Evolutionary conservation across 805 yeast species (phyloP), one percentile per base, ranked within the genome.

Genomic region (Cyberlindnera veronae): DNA sequence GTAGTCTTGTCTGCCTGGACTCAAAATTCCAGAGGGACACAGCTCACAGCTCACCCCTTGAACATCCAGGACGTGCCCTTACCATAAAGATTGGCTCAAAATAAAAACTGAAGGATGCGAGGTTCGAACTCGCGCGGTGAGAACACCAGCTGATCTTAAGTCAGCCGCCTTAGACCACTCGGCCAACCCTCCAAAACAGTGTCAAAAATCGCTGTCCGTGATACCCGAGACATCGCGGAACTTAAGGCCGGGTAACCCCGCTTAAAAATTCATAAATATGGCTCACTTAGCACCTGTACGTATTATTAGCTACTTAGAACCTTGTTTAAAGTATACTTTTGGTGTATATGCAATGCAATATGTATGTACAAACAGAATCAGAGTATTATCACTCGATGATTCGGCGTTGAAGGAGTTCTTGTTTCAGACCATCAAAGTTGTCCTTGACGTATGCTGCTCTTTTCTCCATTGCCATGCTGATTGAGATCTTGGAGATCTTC

Each of bases 361-460:
- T 22, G 24, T 22, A 22, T 11, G 11, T n/a, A n/a, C n/a, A n/a
- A n/a, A n/a, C n/a, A n/a, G n/a, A n/a, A n/a, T n/a, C n/a, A n/a
- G n/a, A n/a, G n/a, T 22, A 22, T 22, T 19, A 21, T 41, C 28
- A 34, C 14, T 32, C 29, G 13, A 44, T 26, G 17, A 44, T 26
- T 3, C 45, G 38, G 37, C 69, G 49, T 3, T 50, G 45, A 12
- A 39, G 39, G n/a, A 66, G 46, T 24, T 65, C 69, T 3, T 49
- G 36, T 32, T 55, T 58, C 28, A 67, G 38, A 3, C 64, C 58
- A 1, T 32, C 42, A 34, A 59, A 60, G 36, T 57, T 60, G 32
- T 64, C 61, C 12, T 55, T 45, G 1, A 59, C 62, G 42, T 64
- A 64, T 1, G 60, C 56, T 3, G 59, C 38, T 36, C 64, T 53